Conservation (phyloP, 2,329 filamentous ascomycete genomes). For the Trichoderma polysporum region DNA sequence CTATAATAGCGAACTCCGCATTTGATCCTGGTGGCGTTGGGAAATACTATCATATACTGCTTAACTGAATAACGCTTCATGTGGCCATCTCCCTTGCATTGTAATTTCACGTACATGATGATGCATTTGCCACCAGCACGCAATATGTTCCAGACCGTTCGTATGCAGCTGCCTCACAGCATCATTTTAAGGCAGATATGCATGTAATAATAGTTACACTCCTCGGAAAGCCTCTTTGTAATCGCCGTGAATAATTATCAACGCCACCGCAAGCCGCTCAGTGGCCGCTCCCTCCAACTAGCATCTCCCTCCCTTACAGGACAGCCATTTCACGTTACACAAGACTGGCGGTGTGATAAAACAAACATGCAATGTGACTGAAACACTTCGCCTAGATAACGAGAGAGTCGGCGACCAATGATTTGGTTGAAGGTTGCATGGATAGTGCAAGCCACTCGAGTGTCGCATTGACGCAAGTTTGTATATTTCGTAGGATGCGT, state of each 20-base stretch:
- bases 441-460: background rate
- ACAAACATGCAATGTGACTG: background rate
- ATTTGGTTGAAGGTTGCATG: background rate
- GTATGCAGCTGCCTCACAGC: background rate
- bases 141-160: background rate
- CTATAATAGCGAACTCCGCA: background rate
- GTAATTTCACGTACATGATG: background rate
- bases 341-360: constrained; percentile 12
- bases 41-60: background rate
- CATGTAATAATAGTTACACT: background rate
- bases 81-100: background rate
- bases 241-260: background rate
- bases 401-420: background rate
- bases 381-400: background rate
- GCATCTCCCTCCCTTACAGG: background rate
- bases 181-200: background rate
- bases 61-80: background rate
- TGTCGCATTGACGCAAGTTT: background rate
- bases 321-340: background rate
- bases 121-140: background rate
- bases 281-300: background rate
- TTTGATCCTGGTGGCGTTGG: background rate
- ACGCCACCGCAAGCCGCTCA: background rate
- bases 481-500: background rate
- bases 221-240: background rate